Conservation (phyloP, 169 alveolate genomes). For the Cyclospora cayetanensis region DNA sequence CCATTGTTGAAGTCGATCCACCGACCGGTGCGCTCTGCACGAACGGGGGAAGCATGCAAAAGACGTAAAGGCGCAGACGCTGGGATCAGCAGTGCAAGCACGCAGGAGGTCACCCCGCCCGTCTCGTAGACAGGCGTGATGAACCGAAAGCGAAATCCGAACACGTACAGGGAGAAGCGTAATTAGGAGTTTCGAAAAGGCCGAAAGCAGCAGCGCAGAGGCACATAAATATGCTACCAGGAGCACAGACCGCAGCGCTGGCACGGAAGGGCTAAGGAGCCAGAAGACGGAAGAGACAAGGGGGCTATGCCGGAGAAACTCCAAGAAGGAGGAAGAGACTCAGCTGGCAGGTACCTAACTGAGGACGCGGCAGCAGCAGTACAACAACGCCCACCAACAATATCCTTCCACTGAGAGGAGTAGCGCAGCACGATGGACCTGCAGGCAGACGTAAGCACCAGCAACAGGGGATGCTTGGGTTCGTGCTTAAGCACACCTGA, state of each 20-base stretch:
- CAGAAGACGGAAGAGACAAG: too few species aligned
- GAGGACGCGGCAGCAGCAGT: neutral
- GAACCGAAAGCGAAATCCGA: too few species aligned
- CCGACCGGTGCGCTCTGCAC: conserved; percentile 94
- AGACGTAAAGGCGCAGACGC: neutral
- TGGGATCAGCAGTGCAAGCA: neutral
- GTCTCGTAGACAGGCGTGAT: too few species aligned
- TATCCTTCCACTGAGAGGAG: conserved; percentile 92
- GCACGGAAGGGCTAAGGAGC: too few species aligned
- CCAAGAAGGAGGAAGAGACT: too few species aligned
- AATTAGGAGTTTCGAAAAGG: too few species aligned
- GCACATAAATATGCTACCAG: too few species aligned
- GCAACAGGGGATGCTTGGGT: neutral
- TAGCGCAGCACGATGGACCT: conserved; percentile 96
- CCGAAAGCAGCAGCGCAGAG: too few species aligned
- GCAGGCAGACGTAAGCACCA: conserved; percentile 70
- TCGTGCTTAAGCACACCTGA: neutral
- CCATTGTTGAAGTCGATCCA: conserved; percentile 99
- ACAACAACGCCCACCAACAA: conserved; percentile 58
- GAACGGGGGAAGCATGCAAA: neutral
- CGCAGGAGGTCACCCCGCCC: neutral
- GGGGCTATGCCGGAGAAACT: too few species aligned
- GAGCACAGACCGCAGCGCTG: too few species aligned
- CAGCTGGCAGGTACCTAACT: too few species aligned
- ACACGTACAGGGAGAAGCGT: too few species aligned